These are phyloP conservation scores for Proliferodiscus dingleyae DNA, from an alignment of 2,329 filamentous ascomycete species.

Conservation along the genomic window DNA sequence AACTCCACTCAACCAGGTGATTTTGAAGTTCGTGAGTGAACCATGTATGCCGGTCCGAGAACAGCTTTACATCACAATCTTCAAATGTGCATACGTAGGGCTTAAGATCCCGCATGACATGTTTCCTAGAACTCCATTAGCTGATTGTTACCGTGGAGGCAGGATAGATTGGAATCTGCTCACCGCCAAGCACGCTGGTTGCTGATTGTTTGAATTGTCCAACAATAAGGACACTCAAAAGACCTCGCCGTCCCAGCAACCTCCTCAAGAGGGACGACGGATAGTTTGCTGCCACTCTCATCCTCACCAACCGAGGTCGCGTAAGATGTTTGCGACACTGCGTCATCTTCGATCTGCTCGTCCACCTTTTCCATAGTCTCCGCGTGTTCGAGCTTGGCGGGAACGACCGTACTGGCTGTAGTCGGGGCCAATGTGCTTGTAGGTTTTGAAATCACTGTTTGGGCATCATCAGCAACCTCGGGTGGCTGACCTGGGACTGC, in stretches of 20 bases:
- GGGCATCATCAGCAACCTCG: not conserved
- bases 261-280: conserved; percentile 9
- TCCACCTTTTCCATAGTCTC: no score
- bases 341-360: conserved; percentile 4
- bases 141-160: not conserved
- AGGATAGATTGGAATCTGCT: not conserved
- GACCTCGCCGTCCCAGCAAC: conserved; percentile 4
- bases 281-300: not conserved
- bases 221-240: conserved; percentile 17
- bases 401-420: conserved; percentile 2
- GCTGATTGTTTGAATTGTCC: conserved; percentile 14
- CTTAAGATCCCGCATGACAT: conserved; percentile 29
- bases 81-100: conserved; percentile 31
- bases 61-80: conserved; percentile 26
- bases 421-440: conserved; percentile 9
- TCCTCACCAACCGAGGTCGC: conserved; percentile 10
- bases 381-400: not conserved
- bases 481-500: not conserved
- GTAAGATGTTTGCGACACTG: conserved; percentile 12
- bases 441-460: conserved; percentile 5
- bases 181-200: conserved; percentile 23
- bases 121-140: conserved; percentile 15
- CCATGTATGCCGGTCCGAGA: conserved; percentile 25
- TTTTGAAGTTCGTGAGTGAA: conserved; percentile 28
- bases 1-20: conserved; percentile 23